Evolutionary conservation across 805 yeast species (phyloP).

Genomic region (Starmerella khaoyaiensis): DNA sequence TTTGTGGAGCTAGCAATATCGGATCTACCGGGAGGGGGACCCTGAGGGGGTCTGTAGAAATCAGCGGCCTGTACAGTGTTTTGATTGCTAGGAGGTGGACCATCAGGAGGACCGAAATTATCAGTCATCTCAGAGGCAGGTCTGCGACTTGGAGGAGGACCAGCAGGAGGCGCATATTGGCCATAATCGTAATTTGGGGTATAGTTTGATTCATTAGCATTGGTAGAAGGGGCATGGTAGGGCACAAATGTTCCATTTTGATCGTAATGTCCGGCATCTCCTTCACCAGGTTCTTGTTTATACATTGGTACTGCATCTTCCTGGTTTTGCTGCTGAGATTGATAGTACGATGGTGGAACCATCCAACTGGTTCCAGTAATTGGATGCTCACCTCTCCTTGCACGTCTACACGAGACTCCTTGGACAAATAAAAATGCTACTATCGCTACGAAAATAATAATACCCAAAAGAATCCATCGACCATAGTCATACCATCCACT

Average conservation of each 20-base stretch:
- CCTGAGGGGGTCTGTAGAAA: slow-evolving; percentile 9
- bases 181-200: slow-evolving; percentile 1
- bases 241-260: slow-evolving; percentile 35
- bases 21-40: slow-evolving; percentile 13
- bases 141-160: slow-evolving; percentile 11
- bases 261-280: slow-evolving; percentile 71
- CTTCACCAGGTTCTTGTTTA: slow-evolving; percentile 22
- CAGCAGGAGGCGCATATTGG: slow-evolving; percentile 11
- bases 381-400: slow-evolving; percentile 38
- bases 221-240: neutral
- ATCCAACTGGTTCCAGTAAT: slow-evolving; percentile 72
- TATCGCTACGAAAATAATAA: slow-evolving; percentile 21
- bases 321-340: slow-evolving; percentile 39
- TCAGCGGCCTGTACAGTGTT: too few species aligned
- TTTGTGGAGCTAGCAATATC: too few species aligned
- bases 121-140: too few species aligned
- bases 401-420: slow-evolving; percentile 19
- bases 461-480: slow-evolving; percentile 28
- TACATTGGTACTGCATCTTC: slow-evolving; percentile 23
- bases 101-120: slow-evolving; percentile 12
- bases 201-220: neutral
- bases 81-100: too few species aligned
- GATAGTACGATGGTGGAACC: slow-evolving; percentile 63
- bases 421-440: slow-evolving; percentile 17
- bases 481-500: slow-evolving; percentile 26